Base-by-base conservation (phyloP, 2,329 filamentous ascomycete genomes). In the Penicillium italicum region DNA sequence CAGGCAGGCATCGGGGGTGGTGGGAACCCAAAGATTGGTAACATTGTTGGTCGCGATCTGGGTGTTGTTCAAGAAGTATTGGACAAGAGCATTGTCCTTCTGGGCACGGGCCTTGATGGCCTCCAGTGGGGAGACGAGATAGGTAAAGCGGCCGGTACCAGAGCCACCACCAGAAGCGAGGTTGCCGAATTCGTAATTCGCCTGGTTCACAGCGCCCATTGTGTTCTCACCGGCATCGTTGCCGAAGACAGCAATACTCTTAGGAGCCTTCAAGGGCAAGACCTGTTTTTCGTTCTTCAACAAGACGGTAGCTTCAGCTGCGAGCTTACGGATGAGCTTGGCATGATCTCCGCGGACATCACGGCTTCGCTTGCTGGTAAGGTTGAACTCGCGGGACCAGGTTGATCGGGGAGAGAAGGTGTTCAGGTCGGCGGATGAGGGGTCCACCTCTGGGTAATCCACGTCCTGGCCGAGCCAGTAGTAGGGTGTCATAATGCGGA, bases 271-370 rank as follows among this genome's bases (percentile, higher is more conserved):
- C n/a, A 84, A 69, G 0, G 82, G 82, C 3, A 85, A 70, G 1
- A 77, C 68, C 28, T 73, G 70, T 54, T 77, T 75, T 6, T 65
- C 64, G 51, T 85, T 84, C 71, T 81, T 81, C 18, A 81, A 79
- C 9, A 97, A 77, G 4, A 96, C 89, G 0, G 88, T 91, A 2
- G 87, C 88, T 72, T 88, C 87, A 55, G 88, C 87, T 16, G 82
- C 90, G 44, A 87, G 82, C 60, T 89, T 82, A 22, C 91, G 85
- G 60, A 95, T 92, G 50, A 89, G 76, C 16, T 74, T 69, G 38
- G 76, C 84, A 68, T 96, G 90, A 50, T 91, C 80, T 28, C 73
- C 80, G 41, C 85, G 88, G 10, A 94, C 91, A 66, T 96, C 63
- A 34, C 58, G 61, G 53, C 54, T 65, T 28, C 48, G 53, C 33